These are phyloP conservation scores for Cladobotryum protrusum DNA, from an alignment of 2,329 filamentous ascomycete species.

Conservation along the genomic window DNA sequence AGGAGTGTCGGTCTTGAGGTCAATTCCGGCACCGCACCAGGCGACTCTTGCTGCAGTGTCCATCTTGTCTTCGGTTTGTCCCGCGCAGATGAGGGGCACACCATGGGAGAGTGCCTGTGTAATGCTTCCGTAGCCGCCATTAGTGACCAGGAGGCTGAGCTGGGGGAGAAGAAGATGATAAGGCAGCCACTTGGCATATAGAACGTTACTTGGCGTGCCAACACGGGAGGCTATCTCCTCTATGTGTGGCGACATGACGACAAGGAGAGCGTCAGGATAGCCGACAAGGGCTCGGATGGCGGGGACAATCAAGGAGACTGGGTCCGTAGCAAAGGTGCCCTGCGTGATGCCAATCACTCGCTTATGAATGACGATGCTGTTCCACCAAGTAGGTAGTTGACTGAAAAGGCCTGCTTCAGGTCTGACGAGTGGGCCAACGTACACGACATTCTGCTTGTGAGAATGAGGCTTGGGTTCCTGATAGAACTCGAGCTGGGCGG, in stretches of 20 bases:
- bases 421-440: constrained; percentile 31
- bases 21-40: constrained; percentile 27
- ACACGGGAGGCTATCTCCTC: constrained; percentile 20
- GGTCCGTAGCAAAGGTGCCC: constrained; percentile 32
- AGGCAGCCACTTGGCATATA: constrained; percentile 29
- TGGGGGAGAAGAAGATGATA: constrained; percentile 30
- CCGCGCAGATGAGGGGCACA: constrained; percentile 30
- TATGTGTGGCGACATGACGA: constrained; percentile 28
- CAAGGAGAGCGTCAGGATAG: constrained; percentile 23
- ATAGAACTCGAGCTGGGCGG: constrained; percentile 26
- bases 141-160: constrained; percentile 29
- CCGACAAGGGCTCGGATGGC: constrained; percentile 27
- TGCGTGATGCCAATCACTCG: constrained; percentile 32
- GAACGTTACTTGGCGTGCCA: constrained; percentile 21
- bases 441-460: constrained; percentile 18
- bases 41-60: constrained; percentile 29
- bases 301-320: constrained; percentile 31
- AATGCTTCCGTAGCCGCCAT: constrained; percentile 32
- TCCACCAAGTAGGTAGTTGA: constrained; percentile 28
- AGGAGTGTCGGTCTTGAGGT: constrained; percentile 30
- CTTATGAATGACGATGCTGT: constrained; percentile 20
- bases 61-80: constrained; percentile 32
- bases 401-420: constrained; percentile 7
- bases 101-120: constrained; percentile 30
- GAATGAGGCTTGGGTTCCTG: constrained; percentile 18